Evolutionary conservation across 2,329 filamentous ascomycete genomes (phyloP).

Genomic region (Alternaria rosae): DNA sequence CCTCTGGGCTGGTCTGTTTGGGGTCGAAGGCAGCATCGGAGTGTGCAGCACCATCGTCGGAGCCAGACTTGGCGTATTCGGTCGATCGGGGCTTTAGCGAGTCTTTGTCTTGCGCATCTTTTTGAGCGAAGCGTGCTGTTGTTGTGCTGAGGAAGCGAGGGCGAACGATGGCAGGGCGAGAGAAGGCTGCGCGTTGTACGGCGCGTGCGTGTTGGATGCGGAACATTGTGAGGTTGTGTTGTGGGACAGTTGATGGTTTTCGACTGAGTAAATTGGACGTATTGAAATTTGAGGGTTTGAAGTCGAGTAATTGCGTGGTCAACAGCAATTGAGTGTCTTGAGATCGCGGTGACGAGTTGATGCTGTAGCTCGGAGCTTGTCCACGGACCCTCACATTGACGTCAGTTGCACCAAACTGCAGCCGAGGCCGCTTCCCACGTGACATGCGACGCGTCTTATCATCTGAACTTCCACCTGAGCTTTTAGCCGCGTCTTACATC

Average conservation of each 20-base stretch:
- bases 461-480: neutral
- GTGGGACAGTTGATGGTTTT: neutral
- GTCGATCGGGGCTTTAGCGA: conserved; percentile 69
- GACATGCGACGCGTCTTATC: neutral
- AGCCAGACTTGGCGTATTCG: conserved; percentile 73
- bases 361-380: conserved; percentile 12
- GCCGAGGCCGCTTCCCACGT: neutral
- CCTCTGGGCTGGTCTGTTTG: conserved; percentile 70
- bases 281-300: neutral
- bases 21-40: conserved; percentile 73
- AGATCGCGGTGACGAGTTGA: conserved; percentile 12
- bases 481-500: rapidly evolving
- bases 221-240: conserved; percentile 28
- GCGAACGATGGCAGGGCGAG: conserved; percentile 13
- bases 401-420: neutral
- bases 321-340: conserved; percentile 7
- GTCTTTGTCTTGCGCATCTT: conserved; percentile 60
- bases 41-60: conserved; percentile 65
- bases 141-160: conserved; percentile 37
- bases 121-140: conserved; percentile 40
- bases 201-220: conserved; percentile 32
- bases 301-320: neutral
- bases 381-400: conserved; percentile 4
- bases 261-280: neutral
- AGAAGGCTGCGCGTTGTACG: conserved; percentile 24